These are phyloP conservation scores for Chaetoceros tenuissimus DNA, from an alignment of 108 stramenopile genomes.

Conservation along the genomic window DNA sequence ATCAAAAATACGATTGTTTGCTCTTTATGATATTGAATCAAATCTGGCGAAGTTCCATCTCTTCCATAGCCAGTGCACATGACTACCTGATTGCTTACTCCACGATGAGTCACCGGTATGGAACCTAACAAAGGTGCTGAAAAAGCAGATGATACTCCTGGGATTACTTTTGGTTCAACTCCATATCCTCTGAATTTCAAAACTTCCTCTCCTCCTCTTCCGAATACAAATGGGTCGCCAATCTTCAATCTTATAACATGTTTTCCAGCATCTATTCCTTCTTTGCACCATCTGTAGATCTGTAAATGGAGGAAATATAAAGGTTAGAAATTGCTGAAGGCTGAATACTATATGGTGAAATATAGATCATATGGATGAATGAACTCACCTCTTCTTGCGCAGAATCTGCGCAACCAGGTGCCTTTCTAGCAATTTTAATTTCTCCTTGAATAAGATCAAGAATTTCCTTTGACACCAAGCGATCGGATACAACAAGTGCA, in stretches of 20 bases:
- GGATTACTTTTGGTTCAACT: conserved; percentile 66
- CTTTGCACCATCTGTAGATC: conserved; percentile 86
- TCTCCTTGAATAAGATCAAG: conserved; percentile 66
- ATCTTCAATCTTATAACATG: conserved; percentile 97
- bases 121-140: conserved; percentile 90
- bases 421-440: conserved; percentile 80
- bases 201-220: conserved; percentile 95
- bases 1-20: conserved; percentile 88
- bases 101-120: conserved; percentile 96
- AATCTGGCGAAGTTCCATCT: conserved; percentile 68
- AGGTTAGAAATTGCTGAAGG: neutral
- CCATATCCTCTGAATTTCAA: conserved; percentile 80
- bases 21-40: conserved; percentile 77
- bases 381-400: conserved; percentile 77
- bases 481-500: conserved; percentile 86
- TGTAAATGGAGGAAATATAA: neutral
- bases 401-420: conserved; percentile 89
- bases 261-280: conserved; percentile 66
- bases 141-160: conserved; percentile 91
- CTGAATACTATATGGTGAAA: neutral
- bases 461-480: conserved; percentile 86
- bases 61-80: conserved; percentile 89
- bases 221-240: conserved; percentile 98
- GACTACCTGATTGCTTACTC: conserved; percentile 90
- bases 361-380: too few relatives aligned